These are phyloP conservation scores for Eucalyptus sideroxylon DNA, from an alignment of 345 rosid genomes.

Conservation along the genomic window DNA sequence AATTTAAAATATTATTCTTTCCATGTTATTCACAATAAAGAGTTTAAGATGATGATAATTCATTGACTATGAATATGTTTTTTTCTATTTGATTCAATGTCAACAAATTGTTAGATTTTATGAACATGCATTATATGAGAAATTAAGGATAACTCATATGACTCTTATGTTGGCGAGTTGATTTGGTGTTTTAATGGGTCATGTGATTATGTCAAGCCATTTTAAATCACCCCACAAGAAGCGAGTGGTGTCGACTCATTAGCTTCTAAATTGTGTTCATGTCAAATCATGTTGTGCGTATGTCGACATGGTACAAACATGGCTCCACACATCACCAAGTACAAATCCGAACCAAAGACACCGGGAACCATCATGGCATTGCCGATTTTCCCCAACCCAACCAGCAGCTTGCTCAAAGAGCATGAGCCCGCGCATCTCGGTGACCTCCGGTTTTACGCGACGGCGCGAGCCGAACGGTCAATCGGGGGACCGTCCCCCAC, in stretches of 20 bases:
- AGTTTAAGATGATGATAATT: background rate
- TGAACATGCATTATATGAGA: background rate
- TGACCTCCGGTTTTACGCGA: background rate
- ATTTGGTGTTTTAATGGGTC: background rate
- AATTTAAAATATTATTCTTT: background rate
- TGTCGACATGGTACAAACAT: background rate
- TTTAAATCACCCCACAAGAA: fast-evolving
- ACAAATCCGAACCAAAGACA: background rate
- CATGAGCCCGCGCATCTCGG: background rate
- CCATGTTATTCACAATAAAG: background rate
- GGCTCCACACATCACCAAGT: background rate
- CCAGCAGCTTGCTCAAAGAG: background rate
- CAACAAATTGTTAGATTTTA: background rate
- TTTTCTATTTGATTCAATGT: background rate
- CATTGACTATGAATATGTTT: background rate
- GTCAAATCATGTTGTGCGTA: background rate
- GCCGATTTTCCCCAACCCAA: background rate
- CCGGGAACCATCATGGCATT: background rate
- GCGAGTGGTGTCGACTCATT: fast-evolving
- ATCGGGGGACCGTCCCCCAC: background rate
- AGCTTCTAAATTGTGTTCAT: fast-evolving
- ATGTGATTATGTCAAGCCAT: background rate
- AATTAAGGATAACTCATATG: background rate
- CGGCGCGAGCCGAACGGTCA: background rate
- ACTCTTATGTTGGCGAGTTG: fast-evolving